Evolutionary conservation across 768 basidiomycete genomes (phyloP), one percentile per base, ranked within the genome.

Genomic region (Boletus tomentosulus): DNA sequence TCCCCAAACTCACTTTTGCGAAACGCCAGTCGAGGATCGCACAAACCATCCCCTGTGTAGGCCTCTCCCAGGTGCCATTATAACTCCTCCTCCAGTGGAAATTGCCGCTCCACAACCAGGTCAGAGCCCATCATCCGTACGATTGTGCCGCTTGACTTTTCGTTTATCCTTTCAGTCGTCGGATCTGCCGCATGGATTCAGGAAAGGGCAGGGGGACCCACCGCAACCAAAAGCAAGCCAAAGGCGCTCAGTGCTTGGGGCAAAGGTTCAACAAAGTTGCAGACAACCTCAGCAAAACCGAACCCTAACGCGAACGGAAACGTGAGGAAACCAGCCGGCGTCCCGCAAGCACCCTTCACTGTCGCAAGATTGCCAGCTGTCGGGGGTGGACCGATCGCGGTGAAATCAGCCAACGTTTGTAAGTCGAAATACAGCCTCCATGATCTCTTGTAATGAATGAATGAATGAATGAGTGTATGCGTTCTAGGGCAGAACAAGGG

Each of bases 21-120:
- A 69, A 0, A 56, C 73, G 6, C 79, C 78, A 4, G 25, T 56
- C 2, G 75, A 73, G 54, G 74, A 76, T 50, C 58, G 48, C 27
- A 79, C 76, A 4, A 69, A 67, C 38, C 63, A 62, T 7, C 61
- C 68, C 3, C 54, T 78, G 46, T 79, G 79, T 41, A 71, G 78
- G 10, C 76, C 75, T 0, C 70, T 79, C n/a, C 79, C 78, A 1
- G 62, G 68, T 6, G 52, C 54, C 0, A 43, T 64, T 16, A 71
- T 69, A 27, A 56, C 64, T 0, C 60, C 61, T 3, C 69, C 66
- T 1, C 63, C 67, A 4, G 42, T 43, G 5, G 41, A 50, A 34
- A 57, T 68, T 15, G 39, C 44, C 3, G 71, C 66, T 34, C 62
- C 66, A 0, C 69, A 65, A 25, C 66, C 69, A 39, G 71, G 77